These are phyloP conservation scores for Dactylis glomerata DNA, from an alignment of 176 grass and related monocot genomes.

Conservation along the genomic window DNA sequence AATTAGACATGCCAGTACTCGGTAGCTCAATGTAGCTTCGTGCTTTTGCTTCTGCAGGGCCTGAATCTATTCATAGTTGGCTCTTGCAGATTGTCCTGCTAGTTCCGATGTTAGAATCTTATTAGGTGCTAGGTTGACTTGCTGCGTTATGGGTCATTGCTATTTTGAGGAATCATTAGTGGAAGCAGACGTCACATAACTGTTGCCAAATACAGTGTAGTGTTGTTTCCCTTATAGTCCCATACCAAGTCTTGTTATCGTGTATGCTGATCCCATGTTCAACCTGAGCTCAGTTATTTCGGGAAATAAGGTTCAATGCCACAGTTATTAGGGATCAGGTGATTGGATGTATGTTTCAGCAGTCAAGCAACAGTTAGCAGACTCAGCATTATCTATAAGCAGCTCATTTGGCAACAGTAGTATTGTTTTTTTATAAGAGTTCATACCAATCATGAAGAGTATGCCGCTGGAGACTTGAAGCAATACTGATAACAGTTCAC, in stretches of 20 bases:
- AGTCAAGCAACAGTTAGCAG: neutral
- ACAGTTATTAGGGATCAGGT: neutral
- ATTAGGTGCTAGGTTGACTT: slow-evolving; percentile 26
- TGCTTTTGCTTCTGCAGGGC: slow-evolving; percentile 9
- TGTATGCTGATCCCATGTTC: slow-evolving; percentile 2
- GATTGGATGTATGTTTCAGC: neutral
- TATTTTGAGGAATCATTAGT: slow-evolving; percentile 29
- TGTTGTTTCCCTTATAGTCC: neutral
- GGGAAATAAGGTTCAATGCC: slow-evolving; percentile 3
- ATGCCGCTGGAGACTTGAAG: neutral
- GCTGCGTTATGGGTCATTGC: slow-evolving; percentile 10
- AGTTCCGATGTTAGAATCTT: slow-evolving; percentile 32
- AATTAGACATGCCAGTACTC: slow-evolving; percentile 17
- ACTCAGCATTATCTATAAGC: neutral
- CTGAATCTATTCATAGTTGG: neutral
- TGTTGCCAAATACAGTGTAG: slow-evolving; percentile 17
- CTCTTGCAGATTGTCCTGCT: neutral
- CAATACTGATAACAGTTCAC: neutral
- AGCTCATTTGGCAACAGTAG: neutral
- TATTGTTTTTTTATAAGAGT: neutral
- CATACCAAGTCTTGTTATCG: neutral
- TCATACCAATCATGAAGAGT: neutral
- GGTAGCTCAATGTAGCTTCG: slow-evolving; percentile 8
- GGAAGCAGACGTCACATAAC: slow-evolving; percentile 12
- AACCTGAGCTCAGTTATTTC: slow-evolving; percentile 17